Base-by-base conservation (phyloP, 2,329 filamentous ascomycete species). In the Fusarium siculi region DNA sequence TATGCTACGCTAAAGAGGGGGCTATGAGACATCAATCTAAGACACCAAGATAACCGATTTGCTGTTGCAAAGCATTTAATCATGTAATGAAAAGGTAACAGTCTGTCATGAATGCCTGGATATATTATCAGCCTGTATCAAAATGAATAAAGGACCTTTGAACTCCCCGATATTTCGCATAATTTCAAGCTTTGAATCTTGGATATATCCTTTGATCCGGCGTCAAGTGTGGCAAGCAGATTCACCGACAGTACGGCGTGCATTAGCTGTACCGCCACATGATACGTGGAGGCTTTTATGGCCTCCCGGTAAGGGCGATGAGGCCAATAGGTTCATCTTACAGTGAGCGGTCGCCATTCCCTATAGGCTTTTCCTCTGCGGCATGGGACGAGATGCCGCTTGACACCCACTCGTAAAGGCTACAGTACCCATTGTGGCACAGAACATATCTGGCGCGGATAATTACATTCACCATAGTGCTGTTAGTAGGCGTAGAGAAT, bases 241-340 rank as follows among this genome's bases (percentile, higher is more conserved):
- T 11, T 23, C 30, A 36, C n/a, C 8, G n/a, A 10, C n/a, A 25
- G 25, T 2, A 34, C 15, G 32, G 11, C 11, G 0, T 36, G 32
- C 49, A 21, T 52, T 15, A 25, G n/a, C 12, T 19, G 0, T 5
- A n/a, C 9, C 5, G 2, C 11, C 4, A 49, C 11, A 3, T 5
- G 1, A 10, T 12, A 49, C n/a, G 49, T 36, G 16, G 32, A 4
- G 16, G 10, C 7, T 12, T 18, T 34, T 21, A 1, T 2, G 8
- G 0, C 11, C 3, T 1, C 12, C 9, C 0, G 9, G 25, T 25
- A 25, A 15, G 11, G 6, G 12, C 11, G 18, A 30, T 7, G 5
- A 32, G 47, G 16, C 7, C 10, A 7, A 23, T 50, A 19, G 5
- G 21, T 10, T 4, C 2, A 7, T 23, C 21, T 34, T 4, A 10